Conservation (phyloP, 2,329 filamentous ascomycete genomes). For the Sporothrix sp. region DNA sequence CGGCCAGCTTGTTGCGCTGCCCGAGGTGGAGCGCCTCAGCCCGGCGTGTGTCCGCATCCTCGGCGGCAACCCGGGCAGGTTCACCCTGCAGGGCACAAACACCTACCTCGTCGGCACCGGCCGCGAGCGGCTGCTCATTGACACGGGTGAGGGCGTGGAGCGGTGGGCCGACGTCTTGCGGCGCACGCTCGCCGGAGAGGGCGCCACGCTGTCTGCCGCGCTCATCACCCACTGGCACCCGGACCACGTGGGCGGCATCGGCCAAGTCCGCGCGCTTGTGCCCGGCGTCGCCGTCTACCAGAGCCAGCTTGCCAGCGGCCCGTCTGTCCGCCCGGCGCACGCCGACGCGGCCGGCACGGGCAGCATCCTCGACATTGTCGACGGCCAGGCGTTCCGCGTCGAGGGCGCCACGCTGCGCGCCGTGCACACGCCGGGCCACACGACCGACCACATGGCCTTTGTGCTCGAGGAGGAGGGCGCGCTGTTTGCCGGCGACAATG, state of each 20-base stretch:
- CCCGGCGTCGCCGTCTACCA: slow-evolving; percentile 56
- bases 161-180: slow-evolving; percentile 62
- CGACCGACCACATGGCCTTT: slow-evolving; percentile 58
- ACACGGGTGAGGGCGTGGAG: slow-evolving; percentile 75
- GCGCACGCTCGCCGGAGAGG: slow-evolving; percentile 54
- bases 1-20: slow-evolving; percentile 52
- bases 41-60: slow-evolving; percentile 72
- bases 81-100: slow-evolving; percentile 71
- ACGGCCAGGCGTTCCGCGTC: slow-evolving; percentile 42
- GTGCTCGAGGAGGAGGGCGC: slow-evolving; percentile 54
- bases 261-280: slow-evolving; percentile 52
- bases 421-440: slow-evolving; percentile 59
- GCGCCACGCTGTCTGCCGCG: slow-evolving; percentile 56
- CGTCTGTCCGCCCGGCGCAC: neutral
- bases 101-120: slow-evolving; percentile 86
- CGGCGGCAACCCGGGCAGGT: slow-evolving; percentile 84
- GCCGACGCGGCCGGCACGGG: slow-evolving; percentile 20
- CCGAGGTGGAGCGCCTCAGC: slow-evolving; percentile 68
- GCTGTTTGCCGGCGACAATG: slow-evolving; percentile 66
- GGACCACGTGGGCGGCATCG: slow-evolving; percentile 75
- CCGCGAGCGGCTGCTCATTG: slow-evolving; percentile 64
- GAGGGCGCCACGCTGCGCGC: slow-evolving; percentile 51
- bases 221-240: slow-evolving; percentile 88
- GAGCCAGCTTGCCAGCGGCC: slow-evolving; percentile 32
- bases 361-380: slow-evolving; percentile 24